Percentiles rank a stretch among this genome's conserved stretches.
Evolutionary conservation across 208 protist species (phyloP).

Genomic region (Crithidia expoeki): DNA sequence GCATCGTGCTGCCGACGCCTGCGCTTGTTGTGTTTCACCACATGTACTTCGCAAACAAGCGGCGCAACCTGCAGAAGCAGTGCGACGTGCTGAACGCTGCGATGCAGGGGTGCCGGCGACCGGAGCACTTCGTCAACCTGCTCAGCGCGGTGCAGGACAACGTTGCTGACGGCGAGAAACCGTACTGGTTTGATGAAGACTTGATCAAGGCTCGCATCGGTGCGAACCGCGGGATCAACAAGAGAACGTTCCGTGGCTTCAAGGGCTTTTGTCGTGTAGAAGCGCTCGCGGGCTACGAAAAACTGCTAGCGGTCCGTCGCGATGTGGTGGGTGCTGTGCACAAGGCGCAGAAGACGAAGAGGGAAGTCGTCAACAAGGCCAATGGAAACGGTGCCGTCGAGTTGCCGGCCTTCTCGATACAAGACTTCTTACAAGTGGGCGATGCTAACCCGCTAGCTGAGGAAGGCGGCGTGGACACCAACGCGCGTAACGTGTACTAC

Average conservation of each 20-base stretch:
- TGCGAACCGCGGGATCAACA: conserved; percentile 36
- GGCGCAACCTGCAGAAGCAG: conserved; percentile 58
- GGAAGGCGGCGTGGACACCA: conserved; percentile 13
- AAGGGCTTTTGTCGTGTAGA: conserved; percentile 31
- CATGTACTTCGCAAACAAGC: conserved; percentile 50
- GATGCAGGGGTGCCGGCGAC: conserved; percentile 33
- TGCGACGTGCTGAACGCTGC: conserved; percentile 41
- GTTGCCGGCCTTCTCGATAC: conserved; percentile 18
- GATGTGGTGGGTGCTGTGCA: conserved; percentile 36
- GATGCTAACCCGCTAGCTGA: conserved; percentile 26
- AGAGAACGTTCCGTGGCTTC: conserved; percentile 19
- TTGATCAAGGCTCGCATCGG: conserved; percentile 29
- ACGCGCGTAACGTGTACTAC: conserved; percentile 24
- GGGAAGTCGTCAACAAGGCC: neutral
- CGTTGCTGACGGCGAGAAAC: conserved; percentile 21
- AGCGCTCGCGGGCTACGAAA: conserved; percentile 16
- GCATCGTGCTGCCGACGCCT: conserved; percentile 46
- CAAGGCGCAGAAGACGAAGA: conserved; percentile 38
- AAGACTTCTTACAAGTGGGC: conserved; percentile 36
- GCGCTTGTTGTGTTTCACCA: conserved; percentile 61
- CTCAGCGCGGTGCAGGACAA: conserved; percentile 43
- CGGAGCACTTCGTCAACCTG: conserved; percentile 19
- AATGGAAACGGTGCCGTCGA: neutral
- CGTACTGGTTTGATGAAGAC: conserved; percentile 39
- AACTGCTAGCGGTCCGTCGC: conserved; percentile 17